phyloP scores from a whole-genome alignment of 768 basidiomycete genomes.

The Tricholomella constricta region DNA sequence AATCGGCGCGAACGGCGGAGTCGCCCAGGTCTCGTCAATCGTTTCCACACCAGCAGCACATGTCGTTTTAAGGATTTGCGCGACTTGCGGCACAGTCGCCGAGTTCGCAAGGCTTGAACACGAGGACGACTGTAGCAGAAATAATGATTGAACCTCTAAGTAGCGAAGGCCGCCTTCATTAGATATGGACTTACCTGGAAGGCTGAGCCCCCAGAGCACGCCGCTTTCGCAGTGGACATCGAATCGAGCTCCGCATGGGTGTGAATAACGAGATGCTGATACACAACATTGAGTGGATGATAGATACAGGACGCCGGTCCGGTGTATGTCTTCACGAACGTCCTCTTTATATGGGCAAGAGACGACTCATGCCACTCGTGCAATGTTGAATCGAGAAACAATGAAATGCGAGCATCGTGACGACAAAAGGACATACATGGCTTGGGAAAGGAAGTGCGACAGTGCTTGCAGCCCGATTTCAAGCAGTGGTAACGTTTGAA shows the following conservation, averaged over 20 bases:
- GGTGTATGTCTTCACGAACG: neutral
- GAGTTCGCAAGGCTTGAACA: neutral
- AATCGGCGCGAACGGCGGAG: conserved; percentile 27
- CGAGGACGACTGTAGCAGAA: neutral
- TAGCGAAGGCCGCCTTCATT: neutral
- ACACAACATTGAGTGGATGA: conserved; percentile 1
- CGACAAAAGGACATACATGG: neutral
- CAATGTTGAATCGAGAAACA: neutral
- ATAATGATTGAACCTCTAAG: neutral
- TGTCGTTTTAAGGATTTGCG: conserved; percentile 23
- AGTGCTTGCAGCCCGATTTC: neutral
- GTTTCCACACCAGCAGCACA: conserved; percentile 34
- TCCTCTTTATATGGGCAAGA: neutral
- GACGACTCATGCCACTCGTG: neutral
- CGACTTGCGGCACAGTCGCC: neutral
- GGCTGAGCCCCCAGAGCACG: neutral
- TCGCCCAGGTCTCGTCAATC: conserved; percentile 22
- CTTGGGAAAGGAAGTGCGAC: neutral
- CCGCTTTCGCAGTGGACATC: neutral
- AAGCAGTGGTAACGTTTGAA: too few relatives aligned
- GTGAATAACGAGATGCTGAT: neutral
- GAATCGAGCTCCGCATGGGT: neutral
- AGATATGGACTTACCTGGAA: neutral
- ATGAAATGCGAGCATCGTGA: neutral
- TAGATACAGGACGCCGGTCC: neutral